Percentiles rank a stretch among this genome's conserved stretches.
Evolutionary conservation across 306 rosid genomes (phyloP).

Genomic region (Astragalus membranaceus): DNA sequence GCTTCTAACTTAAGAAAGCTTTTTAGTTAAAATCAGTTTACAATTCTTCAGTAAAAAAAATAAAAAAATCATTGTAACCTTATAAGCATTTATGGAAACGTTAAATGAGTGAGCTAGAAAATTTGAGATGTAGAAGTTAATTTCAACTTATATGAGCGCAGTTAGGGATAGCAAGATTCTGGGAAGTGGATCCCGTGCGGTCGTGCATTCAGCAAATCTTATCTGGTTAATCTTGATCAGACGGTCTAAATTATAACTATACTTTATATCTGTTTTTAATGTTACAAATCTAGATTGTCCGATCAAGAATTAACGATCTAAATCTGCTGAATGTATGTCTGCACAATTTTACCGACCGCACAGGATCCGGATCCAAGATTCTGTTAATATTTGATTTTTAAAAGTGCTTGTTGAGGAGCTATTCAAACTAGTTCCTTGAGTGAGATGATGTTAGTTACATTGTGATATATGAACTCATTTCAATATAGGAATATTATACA

Average conservation of each 20-base stretch:
- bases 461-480: constrained; percentile 17
- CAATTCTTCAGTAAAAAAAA: background rate
- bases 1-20: background rate
- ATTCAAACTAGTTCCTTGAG: background rate
- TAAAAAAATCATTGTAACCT: background rate
- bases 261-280: no score
- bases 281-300: no score
- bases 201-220: no score
- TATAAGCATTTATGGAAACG: background rate
- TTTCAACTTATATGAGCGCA: background rate
- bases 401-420: background rate
- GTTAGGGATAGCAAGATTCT: background rate
- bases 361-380: background rate
- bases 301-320: no score
- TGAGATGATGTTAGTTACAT: background rate
- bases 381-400: background rate
- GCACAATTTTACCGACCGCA: no score
- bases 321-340: no score
- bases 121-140: background rate
- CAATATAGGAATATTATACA: constrained; percentile 27
- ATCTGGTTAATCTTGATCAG: no score
- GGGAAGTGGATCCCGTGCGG: no score
- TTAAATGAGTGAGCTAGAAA: background rate
- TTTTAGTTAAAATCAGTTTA: background rate
- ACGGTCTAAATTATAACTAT: no score